Conservation (phyloP, 108 stramenopile genomes). For the Cyclostephanos invisitatus region DNA sequence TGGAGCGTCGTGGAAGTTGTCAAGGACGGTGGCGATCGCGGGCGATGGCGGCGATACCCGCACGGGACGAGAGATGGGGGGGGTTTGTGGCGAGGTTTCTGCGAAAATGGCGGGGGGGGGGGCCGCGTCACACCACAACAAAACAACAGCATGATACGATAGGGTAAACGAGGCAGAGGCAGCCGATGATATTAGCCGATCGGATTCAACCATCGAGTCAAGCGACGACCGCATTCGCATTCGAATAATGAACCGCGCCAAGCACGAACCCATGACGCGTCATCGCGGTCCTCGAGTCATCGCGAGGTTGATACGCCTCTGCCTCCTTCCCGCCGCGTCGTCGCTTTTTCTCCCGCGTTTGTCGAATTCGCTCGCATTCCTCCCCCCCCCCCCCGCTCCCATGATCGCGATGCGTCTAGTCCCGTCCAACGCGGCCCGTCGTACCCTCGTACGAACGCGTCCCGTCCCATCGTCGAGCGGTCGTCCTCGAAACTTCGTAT, state of each 20-base stretch:
- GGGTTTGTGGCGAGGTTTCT: too few species aligned
- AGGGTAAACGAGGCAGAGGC: too few species aligned
- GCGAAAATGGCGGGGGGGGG: too few species aligned
- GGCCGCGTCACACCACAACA: too few species aligned
- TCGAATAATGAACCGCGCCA: background rate
- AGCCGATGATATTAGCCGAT: too few species aligned
- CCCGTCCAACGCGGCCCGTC: background rate
- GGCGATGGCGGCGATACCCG: too few species aligned
- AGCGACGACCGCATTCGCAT: too few species aligned
- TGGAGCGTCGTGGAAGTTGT: too few species aligned
- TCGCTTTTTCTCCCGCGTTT: background rate
- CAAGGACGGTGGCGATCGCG: too few species aligned
- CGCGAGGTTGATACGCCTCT: background rate
- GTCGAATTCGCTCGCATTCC: background rate
- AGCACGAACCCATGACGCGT: conserved; percentile 1
- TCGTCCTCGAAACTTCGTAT: background rate
- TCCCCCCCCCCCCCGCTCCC: background rate
- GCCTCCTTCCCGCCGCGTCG: background rate
- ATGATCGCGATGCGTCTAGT: background rate
- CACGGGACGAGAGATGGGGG: too few species aligned
- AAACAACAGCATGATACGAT: too few species aligned
- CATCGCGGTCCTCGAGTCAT: background rate
- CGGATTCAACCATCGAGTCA: too few species aligned
- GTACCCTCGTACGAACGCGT: background rate
- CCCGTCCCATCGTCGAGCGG: background rate